phyloP scores from a whole-genome alignment of 1,139 yeast species.

The Geotrichum aggregatum region DNA sequence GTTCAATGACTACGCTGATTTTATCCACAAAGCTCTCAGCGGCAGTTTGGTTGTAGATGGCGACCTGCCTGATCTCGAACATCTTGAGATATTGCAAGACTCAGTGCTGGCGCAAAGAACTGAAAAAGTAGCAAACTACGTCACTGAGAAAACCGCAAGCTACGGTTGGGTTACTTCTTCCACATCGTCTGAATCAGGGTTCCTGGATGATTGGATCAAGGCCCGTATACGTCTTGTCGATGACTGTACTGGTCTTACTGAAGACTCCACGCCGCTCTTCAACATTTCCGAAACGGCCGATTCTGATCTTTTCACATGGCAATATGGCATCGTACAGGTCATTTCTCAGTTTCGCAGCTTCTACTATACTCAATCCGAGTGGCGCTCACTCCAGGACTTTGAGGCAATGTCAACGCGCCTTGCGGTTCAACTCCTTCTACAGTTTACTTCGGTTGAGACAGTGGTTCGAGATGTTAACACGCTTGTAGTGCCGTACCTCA shows the following conservation, averaged over 20 bases:
- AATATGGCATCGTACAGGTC: slow-evolving; percentile 28
- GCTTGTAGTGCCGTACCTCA: slow-evolving; percentile 28
- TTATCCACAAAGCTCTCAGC: slow-evolving; percentile 11
- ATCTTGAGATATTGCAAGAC: slow-evolving; percentile 16
- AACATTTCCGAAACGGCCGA: slow-evolving; percentile 22
- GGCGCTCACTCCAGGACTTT: slow-evolving; percentile 24
- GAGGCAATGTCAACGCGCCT: slow-evolving; percentile 21
- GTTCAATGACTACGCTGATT: slow-evolving; percentile 10
- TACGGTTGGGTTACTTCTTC: slow-evolving; percentile 24
- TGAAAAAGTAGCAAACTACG: slow-evolving; percentile 19
- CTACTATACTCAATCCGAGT: slow-evolving; percentile 12
- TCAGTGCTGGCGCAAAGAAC: slow-evolving; percentile 22
- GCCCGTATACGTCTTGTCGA: slow-evolving; percentile 29
- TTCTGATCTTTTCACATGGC: slow-evolving; percentile 26
- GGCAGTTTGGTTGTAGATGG: not conserved
- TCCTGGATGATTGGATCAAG: slow-evolving; percentile 27
- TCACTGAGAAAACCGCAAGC: slow-evolving; percentile 18
- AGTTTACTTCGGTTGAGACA: slow-evolving; percentile 22
- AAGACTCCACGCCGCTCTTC: slow-evolving; percentile 14
- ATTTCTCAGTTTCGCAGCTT: slow-evolving; percentile 24
- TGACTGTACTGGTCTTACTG: slow-evolving; percentile 24
- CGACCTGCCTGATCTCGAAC: not conserved
- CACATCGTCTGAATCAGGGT: not conserved
- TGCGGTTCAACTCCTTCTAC: slow-evolving; percentile 24
- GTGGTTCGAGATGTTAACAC: slow-evolving; percentile 27